Conservation (phyloP, 352 stramenopile genomes). For the Phytophthora citrophthora region DNA sequence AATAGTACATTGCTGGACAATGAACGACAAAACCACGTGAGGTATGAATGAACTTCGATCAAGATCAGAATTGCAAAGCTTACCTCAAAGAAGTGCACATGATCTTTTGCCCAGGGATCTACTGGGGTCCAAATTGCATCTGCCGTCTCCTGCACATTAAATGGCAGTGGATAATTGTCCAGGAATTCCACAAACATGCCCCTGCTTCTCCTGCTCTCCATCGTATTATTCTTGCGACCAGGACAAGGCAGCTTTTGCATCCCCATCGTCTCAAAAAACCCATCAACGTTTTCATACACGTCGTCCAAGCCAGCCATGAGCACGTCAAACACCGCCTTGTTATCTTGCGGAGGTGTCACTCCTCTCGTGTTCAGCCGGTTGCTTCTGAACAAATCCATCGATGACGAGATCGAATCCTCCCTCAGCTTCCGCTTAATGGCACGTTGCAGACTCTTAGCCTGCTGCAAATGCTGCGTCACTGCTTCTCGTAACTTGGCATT, state of each 20-base stretch:
- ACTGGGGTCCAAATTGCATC: conserved; percentile 22
- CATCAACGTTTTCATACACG: conserved; percentile 13
- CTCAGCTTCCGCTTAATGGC: conserved; percentile 25
- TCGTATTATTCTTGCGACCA: conserved; percentile 16
- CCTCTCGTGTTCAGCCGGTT: conserved; percentile 21
- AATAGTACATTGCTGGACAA: conserved; percentile 7
- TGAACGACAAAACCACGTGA: no score
- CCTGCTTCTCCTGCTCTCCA: background rate
- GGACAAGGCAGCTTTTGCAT: conserved; percentile 19
- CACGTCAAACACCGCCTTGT: conserved; percentile 22
- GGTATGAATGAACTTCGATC: no score
- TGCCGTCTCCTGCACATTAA: conserved; percentile 13
- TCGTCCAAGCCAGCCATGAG: conserved; percentile 20
- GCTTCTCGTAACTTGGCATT: conserved; percentile 20
- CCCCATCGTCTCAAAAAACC: conserved; percentile 4
- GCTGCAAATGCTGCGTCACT: conserved; percentile 18
- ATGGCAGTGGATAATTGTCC: conserved; percentile 27
- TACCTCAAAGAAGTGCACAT: conserved; percentile 20
- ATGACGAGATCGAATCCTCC: conserved; percentile 12
- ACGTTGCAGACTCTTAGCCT: conserved; percentile 26
- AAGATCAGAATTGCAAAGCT: background rate
- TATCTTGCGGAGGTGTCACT: conserved; percentile 21
- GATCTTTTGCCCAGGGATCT: background rate
- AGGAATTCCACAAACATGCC: conserved; percentile 26
- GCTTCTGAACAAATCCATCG: conserved; percentile 12